Evolutionary conservation across 1,139 yeast species (phyloP), one percentile per base, ranked within the genome.

Genomic region (Kazachstania sp.): DNA sequence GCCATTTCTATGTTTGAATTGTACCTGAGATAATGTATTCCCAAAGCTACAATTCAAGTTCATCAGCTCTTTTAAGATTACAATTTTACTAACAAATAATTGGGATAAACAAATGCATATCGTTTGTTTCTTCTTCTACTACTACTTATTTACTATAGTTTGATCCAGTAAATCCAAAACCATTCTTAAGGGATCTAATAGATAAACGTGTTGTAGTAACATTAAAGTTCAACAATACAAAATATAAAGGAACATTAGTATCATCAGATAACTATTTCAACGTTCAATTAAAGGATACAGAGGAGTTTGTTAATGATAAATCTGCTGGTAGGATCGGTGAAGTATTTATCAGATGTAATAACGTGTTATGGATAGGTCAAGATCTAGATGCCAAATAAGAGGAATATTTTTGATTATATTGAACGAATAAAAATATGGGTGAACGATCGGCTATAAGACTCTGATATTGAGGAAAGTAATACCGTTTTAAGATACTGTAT

Each of bases 181-280:
- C 97, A 31, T 92, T 83, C 58, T 71, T 92, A 47, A 83, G 83
- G 53, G 82, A 84, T 23, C 76, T 92, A 42, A 73, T 84, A 19
- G 82, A 83, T 49, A 75, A 81, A 51, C 71, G 71, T 20, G 88
- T 92, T 15, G 69, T 83, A n/a, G 95, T 92, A n/a, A 78, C 92
- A 47, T 75, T 92, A 53, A 92, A 92, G 66, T 94, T 96, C 85
- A 92, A 88, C 61, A 79, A 78, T 54, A 85, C 95, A n/a, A 95
- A 88, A 63, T 92, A 92, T 67, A 75, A 71, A 51, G 98, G 98
- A 1, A 75, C 66, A n/a, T 73, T 92, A 44, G 69, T 81, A 16
- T 81, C 95, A 1, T 84, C 87, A 30, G 99, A 92, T 64, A 86
- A 87, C 57, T 94, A 92, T 68, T 92, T 94, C 92, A 94, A 92